Evolutionary conservation across 768 basidiomycete genomes (phyloP), one percentile per base, ranked within the genome.

Genomic region (Tylopilus sp.): DNA sequence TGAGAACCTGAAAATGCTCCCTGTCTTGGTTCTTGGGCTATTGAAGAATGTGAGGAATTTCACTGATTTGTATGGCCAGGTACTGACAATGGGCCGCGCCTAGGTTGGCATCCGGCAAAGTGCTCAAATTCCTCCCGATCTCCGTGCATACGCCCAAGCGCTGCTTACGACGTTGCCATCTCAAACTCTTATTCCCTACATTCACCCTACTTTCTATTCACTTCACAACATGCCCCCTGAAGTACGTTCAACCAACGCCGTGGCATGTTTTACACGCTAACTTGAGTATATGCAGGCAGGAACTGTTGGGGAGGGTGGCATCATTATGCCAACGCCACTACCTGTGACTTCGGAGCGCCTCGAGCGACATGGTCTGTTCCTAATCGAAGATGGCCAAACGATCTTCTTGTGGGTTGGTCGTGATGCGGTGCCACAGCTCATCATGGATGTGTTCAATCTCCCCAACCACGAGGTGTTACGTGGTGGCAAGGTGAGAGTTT

Each of bases 351-450:
- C 91, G n/a, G 95, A 98, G 70, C 79, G 93, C 35, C 75, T 99
- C 47, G 95, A 98, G 70, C 78, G 95, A 44, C 94, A 98, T 61
- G 97, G 97, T 51, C 76, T 99, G 48, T 98, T 87, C 82, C 71
- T 99, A 56, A 97, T 99, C 59, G 97, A 98, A 69, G 95, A 98
- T 68, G 91, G 90, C 1, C 97, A 98, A 70, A 95, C 90, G 20
- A 91, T 99, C 64, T 98, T 99, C 83, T 77, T 98, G 43, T 98
- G 92, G 88, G 83, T 99, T 44, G 97, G 97, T n/a, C 84, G 94
- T 26, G 95, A 98, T 67, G 93, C 97, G 8, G 93, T 98, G n/a
- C 91, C 95, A 10, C 89, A 95, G 64, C 81, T 98, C 42, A 74
- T 98, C 53, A 77, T 86, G 77, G 97, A 99, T 63, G 95, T 98